phyloP scores from a whole-genome alignment of 805 yeast genomes.

The Torulaspora microellipsoides region DNA sequence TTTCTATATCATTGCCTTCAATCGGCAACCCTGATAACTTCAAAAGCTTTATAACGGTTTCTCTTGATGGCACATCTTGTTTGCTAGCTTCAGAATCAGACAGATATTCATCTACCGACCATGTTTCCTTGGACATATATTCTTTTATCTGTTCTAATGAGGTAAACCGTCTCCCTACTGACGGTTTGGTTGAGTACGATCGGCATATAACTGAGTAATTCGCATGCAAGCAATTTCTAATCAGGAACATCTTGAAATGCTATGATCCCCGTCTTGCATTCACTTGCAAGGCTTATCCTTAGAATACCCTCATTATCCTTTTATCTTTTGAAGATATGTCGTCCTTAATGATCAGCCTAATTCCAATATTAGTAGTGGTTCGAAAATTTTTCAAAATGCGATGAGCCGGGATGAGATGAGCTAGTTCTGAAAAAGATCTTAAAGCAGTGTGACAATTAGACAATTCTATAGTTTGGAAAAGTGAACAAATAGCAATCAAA shows the following conservation, averaged over 20 bases:
- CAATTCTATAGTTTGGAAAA: not conserved
- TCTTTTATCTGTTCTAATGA: conserved; percentile 25
- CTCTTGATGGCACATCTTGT: conserved; percentile 12
- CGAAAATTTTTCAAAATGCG: conserved; percentile 19
- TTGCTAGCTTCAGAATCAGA: conserved; percentile 9
- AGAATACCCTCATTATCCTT: no score
- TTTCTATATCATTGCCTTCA: conserved; percentile 25
- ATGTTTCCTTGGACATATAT: conserved; percentile 17
- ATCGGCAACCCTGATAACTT: conserved; percentile 47
- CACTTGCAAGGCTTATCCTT: no score
- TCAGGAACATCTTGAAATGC: no score
- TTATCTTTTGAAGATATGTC: no score
- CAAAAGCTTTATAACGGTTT: conserved; percentile 35
- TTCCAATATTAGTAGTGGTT: conserved; percentile 2
- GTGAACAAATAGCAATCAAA: not conserved
- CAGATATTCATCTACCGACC: conserved; percentile 29
- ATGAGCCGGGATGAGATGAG: conserved; percentile 26
- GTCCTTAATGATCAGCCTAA: no score
- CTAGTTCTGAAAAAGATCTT: not conserved
- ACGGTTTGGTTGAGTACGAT: conserved; percentile 4
- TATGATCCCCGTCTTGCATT: no score
- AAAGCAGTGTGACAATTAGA: not conserved
- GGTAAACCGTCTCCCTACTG: conserved; percentile 18
- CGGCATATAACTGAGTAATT: not conserved
- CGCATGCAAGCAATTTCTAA: no score